A percentile compares a stretch with the other conserved stretches of the same genome.
These are phyloP conservation scores for Emmonsiellopsis sp. DNA, from an alignment of 2,329 filamentous ascomycete genomes.

Conservation along the genomic window DNA sequence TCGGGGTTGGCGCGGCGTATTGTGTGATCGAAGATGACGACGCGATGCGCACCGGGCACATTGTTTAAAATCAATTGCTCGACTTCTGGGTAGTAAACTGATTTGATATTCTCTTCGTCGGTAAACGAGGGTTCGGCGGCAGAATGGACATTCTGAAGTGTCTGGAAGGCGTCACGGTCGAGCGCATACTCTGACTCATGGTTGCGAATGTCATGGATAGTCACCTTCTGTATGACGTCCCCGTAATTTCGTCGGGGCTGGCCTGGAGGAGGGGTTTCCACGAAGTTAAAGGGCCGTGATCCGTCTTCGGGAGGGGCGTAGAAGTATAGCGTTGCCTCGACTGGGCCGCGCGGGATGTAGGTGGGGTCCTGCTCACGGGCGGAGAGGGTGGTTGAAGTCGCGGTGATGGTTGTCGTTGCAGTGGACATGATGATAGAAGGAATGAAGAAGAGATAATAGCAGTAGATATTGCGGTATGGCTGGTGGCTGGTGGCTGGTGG, in stretches of 20 bases:
- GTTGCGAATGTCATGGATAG: constrained; percentile 64
- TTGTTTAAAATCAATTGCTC: constrained; percentile 58
- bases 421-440: constrained; percentile 15
- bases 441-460: background rate
- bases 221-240: constrained; percentile 41
- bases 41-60: constrained; percentile 55
- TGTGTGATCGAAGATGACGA: constrained; percentile 82
- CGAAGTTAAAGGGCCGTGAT: constrained; percentile 52
- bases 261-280: constrained; percentile 54
- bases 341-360: constrained; percentile 49
- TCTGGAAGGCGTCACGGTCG: constrained; percentile 65
- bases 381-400: constrained; percentile 13
- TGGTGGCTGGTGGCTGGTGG: background rate
- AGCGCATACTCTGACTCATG: constrained; percentile 56
- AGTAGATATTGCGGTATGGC: background rate
- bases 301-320: constrained; percentile 53
- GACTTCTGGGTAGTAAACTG: constrained; percentile 76
- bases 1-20: constrained; percentile 57
- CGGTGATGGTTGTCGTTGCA: constrained; percentile 5
- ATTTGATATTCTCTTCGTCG: constrained; percentile 59
- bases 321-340: constrained; percentile 56
- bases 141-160: constrained; percentile 48
- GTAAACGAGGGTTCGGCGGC: constrained; percentile 50
- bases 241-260: constrained; percentile 57
- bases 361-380: constrained; percentile 18